Evolutionary conservation across 1,284 basidiomycete species (phyloP), one percentile per base, ranked within the genome.

Genomic region (Fistulinella staudtii): DNA sequence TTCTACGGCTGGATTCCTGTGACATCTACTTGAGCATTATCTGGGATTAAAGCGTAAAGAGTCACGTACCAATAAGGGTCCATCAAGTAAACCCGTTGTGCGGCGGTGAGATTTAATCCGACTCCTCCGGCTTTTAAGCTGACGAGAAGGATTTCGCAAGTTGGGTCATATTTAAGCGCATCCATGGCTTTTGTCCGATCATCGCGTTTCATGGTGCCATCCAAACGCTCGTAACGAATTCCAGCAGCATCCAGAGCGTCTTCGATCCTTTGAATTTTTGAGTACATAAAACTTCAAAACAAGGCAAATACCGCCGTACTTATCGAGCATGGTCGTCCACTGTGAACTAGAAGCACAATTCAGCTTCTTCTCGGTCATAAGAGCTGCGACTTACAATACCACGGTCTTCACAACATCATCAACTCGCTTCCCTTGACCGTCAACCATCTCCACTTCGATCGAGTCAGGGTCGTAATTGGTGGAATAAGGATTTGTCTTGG

Each of bases 101-200:
- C 92, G n/a, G 89, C 82, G 1, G 91, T 93, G 41, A 97, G 76
- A 64, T 97, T 98, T 47, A 98, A 71, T 20, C 93, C 96, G 2
- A 99, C 96, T 40, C 96, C 96, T 45, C 96, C 96, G 2, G 96
- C 96, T 60, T 95, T 89, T 53, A 98, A 75, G 59, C 92, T 96
- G 55, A 99, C 93, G 24, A 99, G 78, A 44, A 99, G 74, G 17
- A 99, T 90, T 67, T 99, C 91, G 61, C 88, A 87, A 29, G 72
- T 73, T 15, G 88, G 86, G 55, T 95, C 87, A 45, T 79, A 75
- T 67, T 93, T 93, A 50, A 99, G 76, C 1, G 84, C 80, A 20
- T 94, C 89, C 81, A 99, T 93, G 2, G 95, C 89, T 45, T 79
- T 77, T 9, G 85, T 88, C 17, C 96, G 82, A 41, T 95, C 91